These are phyloP conservation scores for Diplodia intermedia DNA, from an alignment of 2,329 filamentous ascomycete genomes.

Conservation along the genomic window DNA sequence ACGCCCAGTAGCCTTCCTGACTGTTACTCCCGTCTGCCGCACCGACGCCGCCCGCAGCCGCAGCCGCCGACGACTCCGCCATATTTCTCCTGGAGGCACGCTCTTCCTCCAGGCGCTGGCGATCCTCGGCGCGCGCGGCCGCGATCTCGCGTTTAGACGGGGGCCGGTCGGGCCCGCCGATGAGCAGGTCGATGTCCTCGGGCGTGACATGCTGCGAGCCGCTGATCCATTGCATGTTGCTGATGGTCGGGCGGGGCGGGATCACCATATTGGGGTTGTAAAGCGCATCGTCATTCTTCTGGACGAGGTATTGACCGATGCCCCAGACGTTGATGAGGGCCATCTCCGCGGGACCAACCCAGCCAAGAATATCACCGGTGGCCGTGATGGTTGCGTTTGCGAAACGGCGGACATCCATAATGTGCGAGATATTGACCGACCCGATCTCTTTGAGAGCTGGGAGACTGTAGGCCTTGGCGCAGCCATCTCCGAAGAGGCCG, in stretches of 20 bases:
- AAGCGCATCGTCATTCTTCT: constrained; percentile 68
- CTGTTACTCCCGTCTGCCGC: constrained; percentile 34
- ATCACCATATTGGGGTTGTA: constrained; percentile 77
- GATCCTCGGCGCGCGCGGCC: constrained; percentile 77
- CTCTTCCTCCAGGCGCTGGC: constrained; percentile 55
- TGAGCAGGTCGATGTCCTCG: constrained; percentile 85
- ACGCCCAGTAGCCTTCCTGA: constrained; percentile 72
- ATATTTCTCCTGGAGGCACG: constrained; percentile 48
- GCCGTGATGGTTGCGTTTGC: constrained; percentile 73
- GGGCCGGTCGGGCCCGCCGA: constrained; percentile 86
- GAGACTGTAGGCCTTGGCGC: constrained; percentile 81
- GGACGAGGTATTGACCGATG: constrained; percentile 56
- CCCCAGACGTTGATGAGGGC: constrained; percentile 87
- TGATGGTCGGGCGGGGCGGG: constrained; percentile 88
- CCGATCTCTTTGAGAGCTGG: constrained; percentile 86
- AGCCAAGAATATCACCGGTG: constrained; percentile 83
- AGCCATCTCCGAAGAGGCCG: constrained; percentile 83
- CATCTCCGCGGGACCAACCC: constrained; percentile 87
- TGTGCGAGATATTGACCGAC: constrained; percentile 65
- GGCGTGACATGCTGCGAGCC: constrained; percentile 91
- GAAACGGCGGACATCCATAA: constrained; percentile 77
- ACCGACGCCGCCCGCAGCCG: constrained; percentile 34
- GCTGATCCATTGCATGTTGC: constrained; percentile 94
- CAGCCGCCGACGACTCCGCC: constrained; percentile 27
- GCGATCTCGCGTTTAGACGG: constrained; percentile 87